phyloP scores from a whole-genome alignment of 2,329 filamentous ascomycete species.

The Exophiala xenobiotica region DNA sequence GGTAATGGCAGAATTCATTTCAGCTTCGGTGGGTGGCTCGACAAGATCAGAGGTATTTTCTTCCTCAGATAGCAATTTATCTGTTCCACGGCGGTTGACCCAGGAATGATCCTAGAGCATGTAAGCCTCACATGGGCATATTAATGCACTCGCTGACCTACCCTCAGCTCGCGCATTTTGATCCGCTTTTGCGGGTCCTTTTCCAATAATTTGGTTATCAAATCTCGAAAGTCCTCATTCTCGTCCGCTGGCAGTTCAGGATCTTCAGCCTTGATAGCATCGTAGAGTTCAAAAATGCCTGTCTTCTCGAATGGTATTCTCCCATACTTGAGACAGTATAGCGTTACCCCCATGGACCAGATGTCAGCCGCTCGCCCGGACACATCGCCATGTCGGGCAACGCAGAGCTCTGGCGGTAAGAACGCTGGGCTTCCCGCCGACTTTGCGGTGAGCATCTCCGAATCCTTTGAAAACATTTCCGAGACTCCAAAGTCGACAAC shows the following conservation, averaged over 20 bases:
- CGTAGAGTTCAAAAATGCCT: constrained; percentile 81
- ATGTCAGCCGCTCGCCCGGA: constrained; percentile 90
- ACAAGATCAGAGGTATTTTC: constrained; percentile 83
- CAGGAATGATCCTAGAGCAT: constrained; percentile 74
- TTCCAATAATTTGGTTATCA: constrained; percentile 72
- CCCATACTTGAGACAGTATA: constrained; percentile 91
- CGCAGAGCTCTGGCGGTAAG: constrained; percentile 87
- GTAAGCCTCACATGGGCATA: constrained; percentile 15
- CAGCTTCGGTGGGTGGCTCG: constrained; percentile 81
- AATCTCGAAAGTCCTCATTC: constrained; percentile 68
- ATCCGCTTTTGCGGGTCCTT: constrained; percentile 85
- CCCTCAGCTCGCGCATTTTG: constrained; percentile 75
- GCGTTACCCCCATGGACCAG: constrained; percentile 96
- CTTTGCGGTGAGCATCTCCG: constrained; percentile 86
- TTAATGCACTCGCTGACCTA: constrained; percentile 50
- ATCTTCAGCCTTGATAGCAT: constrained; percentile 75
- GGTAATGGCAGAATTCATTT: constrained; percentile 88
- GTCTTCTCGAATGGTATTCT: constrained; percentile 79
- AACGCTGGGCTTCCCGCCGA: constrained; percentile 94
- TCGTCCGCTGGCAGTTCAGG: constrained; percentile 62
- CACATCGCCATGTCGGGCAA: constrained; percentile 79
- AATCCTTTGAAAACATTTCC: constrained; percentile 91
- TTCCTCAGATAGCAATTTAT: constrained; percentile 73
- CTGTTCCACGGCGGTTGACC: constrained; percentile 79
- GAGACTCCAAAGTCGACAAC: constrained; percentile 99